phyloP scores from a whole-genome alignment of 441 rosid genomes.

The Gossypium davidsonii region DNA sequence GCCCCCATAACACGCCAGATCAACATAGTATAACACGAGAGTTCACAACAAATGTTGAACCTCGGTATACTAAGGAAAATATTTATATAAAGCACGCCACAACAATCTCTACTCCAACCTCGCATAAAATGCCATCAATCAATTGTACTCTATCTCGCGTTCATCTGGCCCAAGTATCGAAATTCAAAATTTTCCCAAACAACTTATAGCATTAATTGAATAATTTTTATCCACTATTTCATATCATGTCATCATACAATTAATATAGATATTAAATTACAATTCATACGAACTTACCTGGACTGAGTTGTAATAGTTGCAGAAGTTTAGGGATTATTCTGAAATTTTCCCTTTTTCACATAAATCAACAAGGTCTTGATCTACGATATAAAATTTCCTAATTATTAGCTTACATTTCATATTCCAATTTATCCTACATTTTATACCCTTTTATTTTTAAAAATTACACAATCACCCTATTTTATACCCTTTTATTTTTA shows the following conservation, averaged over 20 bases:
- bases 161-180: background rate
- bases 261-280: background rate
- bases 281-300: background rate
- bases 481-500: background rate
- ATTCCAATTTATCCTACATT: background rate
- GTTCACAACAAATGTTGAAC: background rate
- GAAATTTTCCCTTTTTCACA: too few relatives aligned
- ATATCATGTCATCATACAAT: background rate
- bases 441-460: background rate
- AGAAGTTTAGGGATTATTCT: background rate
- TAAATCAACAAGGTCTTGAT: background rate
- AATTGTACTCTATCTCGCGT: background rate
- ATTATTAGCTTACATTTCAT: background rate
- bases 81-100: background rate
- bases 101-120: background rate
- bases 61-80: background rate
- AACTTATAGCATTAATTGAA: background rate
- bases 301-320: background rate
- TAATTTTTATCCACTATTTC: background rate
- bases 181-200: background rate
- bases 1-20: background rate
- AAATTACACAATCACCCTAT: too few relatives aligned
- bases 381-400: background rate
- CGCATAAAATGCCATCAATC: background rate
- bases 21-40: background rate